phyloP scores from a whole-genome alignment of 257 asterid genomes.

The Anisodus tanguticus region DNA sequence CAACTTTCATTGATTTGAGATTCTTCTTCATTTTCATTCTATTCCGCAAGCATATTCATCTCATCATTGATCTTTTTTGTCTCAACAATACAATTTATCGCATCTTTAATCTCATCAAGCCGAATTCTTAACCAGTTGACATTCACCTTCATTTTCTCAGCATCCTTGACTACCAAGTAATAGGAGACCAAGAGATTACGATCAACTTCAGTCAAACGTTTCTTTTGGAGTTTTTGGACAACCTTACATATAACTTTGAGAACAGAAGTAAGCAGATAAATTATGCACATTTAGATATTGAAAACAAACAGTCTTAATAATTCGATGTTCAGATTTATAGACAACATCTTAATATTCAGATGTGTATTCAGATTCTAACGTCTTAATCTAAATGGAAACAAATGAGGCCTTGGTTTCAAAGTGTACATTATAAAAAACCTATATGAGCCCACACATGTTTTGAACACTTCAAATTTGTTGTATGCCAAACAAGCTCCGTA shows the following conservation, averaged over 20 bases:
- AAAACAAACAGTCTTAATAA: too few species aligned
- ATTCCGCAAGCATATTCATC: constrained; percentile 21
- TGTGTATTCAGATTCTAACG: too few species aligned
- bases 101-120: constrained; percentile 43
- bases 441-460: too few species aligned
- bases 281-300: too few species aligned
- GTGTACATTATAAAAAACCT: too few species aligned
- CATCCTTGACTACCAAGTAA: constrained; percentile 39
- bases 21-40: constrained; percentile 23
- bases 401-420: too few species aligned
- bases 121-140: constrained; percentile 38
- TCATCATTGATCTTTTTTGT: constrained; percentile 24
- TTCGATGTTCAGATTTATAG: too few species aligned
- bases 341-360: too few species aligned
- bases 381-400: too few species aligned
- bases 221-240: constrained; percentile 39
- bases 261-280: neutral
- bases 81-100: constrained; percentile 27
- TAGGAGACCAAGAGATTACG: constrained; percentile 28
- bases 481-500: too few species aligned
- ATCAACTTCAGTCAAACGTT: constrained; percentile 37
- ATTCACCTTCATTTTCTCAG: constrained; percentile 42
- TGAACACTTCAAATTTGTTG: too few species aligned
- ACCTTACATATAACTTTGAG: constrained; percentile 39
- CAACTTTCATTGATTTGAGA: constrained; percentile 23